A percentile compares a stretch with the other conserved stretches of the same genome.
Evolutionary conservation across 2,329 filamentous ascomycete genomes (phyloP).

Genomic region (Trichoderma cornu-damae): DNA sequence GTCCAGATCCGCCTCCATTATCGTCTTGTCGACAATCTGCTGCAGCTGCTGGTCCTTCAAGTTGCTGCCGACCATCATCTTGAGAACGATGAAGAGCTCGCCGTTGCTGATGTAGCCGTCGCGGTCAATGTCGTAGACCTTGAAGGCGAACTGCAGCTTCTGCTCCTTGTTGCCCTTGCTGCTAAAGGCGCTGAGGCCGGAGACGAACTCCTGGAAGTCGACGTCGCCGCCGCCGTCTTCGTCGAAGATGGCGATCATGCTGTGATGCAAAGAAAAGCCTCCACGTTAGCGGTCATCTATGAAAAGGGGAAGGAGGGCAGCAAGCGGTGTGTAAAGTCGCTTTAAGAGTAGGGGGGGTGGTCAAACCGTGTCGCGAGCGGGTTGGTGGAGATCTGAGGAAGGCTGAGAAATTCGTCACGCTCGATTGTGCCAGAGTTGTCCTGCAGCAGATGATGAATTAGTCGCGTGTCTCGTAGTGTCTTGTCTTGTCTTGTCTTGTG

Average conservation of each 20-base stretch:
- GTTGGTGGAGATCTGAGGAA: constrained; percentile 97
- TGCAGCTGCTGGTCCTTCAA: constrained; percentile 98
- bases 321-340: constrained; percentile 2
- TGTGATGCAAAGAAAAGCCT: constrained; percentile 30
- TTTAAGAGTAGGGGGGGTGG: not conserved
- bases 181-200: constrained; percentile 89
- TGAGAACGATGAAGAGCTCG: constrained; percentile 97
- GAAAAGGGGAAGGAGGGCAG: not conserved
- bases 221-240: constrained; percentile 97
- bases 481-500: not conserved
- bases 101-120: constrained; percentile 99
- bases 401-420: constrained; percentile 93
- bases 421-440: constrained; percentile 98
- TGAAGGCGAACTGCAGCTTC: constrained; percentile 96
- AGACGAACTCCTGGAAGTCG: constrained; percentile 98
- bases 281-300: not conserved
- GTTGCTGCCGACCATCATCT: constrained; percentile 99
- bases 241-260: constrained; percentile 99
- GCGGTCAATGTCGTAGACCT: constrained; percentile 98
- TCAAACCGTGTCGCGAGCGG: constrained; percentile 84
- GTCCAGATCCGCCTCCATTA: constrained; percentile 98
- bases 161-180: constrained; percentile 99
- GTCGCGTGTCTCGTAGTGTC: not conserved
- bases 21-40: constrained; percentile 99
- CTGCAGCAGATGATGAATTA: constrained; percentile 40